phyloP scores from a whole-genome alignment of 208 protist species.

The Crithidia bombi region DNA sequence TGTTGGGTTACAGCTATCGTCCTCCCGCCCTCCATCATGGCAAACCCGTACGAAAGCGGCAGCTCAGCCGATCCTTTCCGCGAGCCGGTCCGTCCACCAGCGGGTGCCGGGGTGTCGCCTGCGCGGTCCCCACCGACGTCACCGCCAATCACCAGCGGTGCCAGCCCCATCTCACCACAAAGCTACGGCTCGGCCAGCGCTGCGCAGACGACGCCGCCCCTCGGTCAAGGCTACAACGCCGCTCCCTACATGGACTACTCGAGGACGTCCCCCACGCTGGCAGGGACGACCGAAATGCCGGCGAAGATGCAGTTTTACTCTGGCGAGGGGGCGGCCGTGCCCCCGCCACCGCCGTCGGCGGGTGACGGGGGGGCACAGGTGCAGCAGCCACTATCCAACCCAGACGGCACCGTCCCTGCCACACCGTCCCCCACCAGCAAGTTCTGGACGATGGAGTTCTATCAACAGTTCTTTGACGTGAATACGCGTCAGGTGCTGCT shows the following conservation, averaged over 20 bases:
- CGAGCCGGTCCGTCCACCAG: constrained; percentile 32
- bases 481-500: constrained; percentile 80
- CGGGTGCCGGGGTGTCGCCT: constrained; percentile 7
- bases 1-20: neutral
- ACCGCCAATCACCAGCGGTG: neutral
- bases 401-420: neutral
- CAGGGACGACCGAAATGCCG: constrained; percentile 1
- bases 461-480: constrained; percentile 92
- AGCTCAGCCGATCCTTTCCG: constrained; percentile 54
- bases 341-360: too few relatives aligned
- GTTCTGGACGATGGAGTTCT: constrained; percentile 87
- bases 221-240: neutral
- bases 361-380: constrained; percentile 3
- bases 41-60: constrained; percentile 65
- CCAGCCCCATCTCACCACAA: constrained; percentile 1
- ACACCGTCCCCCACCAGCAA: constrained; percentile 43
- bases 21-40: constrained; percentile 31
- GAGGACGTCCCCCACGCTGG: constrained; percentile 15
- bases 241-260: constrained; percentile 20
- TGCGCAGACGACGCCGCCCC: constrained; percentile 1
- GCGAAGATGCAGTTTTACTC: constrained; percentile 22
- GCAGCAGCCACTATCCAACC: neutral
- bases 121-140: neutral
- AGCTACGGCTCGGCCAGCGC: constrained; percentile 20
- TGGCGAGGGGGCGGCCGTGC: constrained; percentile 4